Percentiles rank a stretch among this genome's conserved stretches.
phyloP scores from a whole-genome alignment of 352 stramenopile species.

The Thraustochytrium striatum region DNA sequence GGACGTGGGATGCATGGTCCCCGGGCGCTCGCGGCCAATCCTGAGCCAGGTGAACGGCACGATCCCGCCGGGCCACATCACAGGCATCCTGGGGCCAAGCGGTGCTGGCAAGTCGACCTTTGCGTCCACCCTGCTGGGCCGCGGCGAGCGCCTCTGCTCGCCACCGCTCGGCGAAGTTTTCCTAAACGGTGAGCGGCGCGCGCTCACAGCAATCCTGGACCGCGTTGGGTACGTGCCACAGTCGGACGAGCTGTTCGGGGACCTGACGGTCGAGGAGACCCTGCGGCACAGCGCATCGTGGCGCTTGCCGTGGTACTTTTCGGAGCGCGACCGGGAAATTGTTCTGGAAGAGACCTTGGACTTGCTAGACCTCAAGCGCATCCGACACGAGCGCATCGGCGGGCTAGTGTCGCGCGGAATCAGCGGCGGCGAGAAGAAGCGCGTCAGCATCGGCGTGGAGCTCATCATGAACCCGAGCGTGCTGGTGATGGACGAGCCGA shows the following conservation, averaged over 20 bases:
- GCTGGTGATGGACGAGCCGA: constrained; percentile 57
- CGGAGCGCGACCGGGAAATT: constrained; percentile 31
- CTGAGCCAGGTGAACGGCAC: background rate
- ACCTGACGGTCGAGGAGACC: constrained; percentile 54
- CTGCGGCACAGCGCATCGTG: constrained; percentile 51
- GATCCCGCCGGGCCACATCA: constrained; percentile 27
- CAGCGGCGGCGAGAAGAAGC: constrained; percentile 56
- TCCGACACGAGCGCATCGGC: constrained; percentile 22
- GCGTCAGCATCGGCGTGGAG: constrained; percentile 54
- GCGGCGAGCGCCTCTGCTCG: constrained; percentile 44
- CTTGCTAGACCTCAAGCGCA: constrained; percentile 50
- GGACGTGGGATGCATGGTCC: constrained; percentile 7
- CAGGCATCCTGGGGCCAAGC: constrained; percentile 53
- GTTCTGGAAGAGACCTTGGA: constrained; percentile 54
- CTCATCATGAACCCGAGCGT: constrained; percentile 53
- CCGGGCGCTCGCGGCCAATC: background rate
- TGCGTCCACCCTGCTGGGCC: constrained; percentile 52
- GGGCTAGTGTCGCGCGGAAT: constrained; percentile 13
- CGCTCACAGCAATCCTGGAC: constrained; percentile 51
- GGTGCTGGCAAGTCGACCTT: constrained; percentile 58
- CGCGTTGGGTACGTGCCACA: constrained; percentile 54
- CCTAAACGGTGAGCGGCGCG: constrained; percentile 42
- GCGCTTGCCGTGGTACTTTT: constrained; percentile 50
- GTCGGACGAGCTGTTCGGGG: constrained; percentile 56
- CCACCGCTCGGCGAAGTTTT: constrained; percentile 47